Conservation (phyloP, 2,329 filamentous ascomycete genomes). For the Xylariomycetidae sp. region DNA sequence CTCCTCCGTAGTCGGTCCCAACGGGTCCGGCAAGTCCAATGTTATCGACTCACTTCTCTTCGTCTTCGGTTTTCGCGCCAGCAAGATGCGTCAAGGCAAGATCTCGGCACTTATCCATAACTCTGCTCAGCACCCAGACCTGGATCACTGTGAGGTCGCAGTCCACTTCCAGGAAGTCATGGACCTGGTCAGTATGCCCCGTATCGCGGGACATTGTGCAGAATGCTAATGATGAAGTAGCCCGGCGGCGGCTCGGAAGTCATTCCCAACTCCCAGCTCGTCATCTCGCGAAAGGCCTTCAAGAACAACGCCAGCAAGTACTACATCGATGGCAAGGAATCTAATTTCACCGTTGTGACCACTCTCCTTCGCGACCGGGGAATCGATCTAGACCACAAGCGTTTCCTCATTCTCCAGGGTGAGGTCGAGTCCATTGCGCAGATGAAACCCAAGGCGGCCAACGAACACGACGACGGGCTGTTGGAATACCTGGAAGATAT, state of each 20-base stretch:
- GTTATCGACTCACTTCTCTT: conserved; percentile 97
- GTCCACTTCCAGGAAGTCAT: conserved; percentile 96
- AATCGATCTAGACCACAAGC: conserved; percentile 95
- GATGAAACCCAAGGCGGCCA: conserved; percentile 95
- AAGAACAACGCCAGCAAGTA: conserved; percentile 98
- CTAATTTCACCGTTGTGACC: conserved; percentile 89
- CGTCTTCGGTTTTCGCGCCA: conserved; percentile 97
- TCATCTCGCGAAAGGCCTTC: conserved; percentile 90
- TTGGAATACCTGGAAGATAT: conserved; percentile 98
- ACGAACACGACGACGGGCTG: conserved; percentile 93
- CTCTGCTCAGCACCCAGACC: conserved; percentile 77
- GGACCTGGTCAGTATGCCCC: conserved; percentile 59
- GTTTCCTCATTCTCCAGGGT: conserved; percentile 93
- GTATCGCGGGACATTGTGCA: no score
- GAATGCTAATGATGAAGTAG: conserved; percentile 32
- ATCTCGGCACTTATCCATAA: conserved; percentile 98
- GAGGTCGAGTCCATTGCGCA: conserved; percentile 98
- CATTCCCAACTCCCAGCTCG: conserved; percentile 76
- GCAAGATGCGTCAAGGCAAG: conserved; percentile 99
- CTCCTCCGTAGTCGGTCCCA: conserved; percentile 95
- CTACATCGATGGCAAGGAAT: conserved; percentile 87
- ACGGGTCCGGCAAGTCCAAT: conserved; percentile 97
- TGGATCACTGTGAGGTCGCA: conserved; percentile 91
- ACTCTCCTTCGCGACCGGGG: conserved; percentile 81
- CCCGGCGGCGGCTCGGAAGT: conserved; percentile 70